Evolutionary conservation across 2,329 filamentous ascomycete genomes (phyloP), one percentile per base, ranked within the genome.

Genomic region (Calonectria hongkongensis): DNA sequence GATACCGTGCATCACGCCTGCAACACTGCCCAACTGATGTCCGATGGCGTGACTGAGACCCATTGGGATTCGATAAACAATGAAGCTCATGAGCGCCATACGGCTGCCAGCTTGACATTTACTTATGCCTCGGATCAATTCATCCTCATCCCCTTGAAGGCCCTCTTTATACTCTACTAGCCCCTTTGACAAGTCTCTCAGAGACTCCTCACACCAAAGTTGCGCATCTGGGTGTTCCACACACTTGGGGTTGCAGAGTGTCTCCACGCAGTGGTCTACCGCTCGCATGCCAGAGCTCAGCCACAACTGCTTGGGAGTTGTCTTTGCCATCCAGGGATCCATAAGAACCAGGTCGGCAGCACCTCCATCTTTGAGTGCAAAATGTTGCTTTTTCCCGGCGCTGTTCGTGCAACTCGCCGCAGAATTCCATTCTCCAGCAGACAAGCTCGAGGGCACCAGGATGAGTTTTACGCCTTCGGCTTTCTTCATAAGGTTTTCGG

Each of bases 351-450:
- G 16, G 41, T 64, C 27, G 1, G 60, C 60, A 16, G 60, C 60
- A 25, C 60, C 25, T 8, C 60, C 60, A 25, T 64, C 60, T 1
- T 36, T 21, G 16, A 64, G 60, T 12, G 60, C 41, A 48, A 45
- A 64, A 21, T 64, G 60, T 12, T 64, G 60, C 41, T 64, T 64
- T 8, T 64, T 64, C 39, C 60, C 60, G 16, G 60, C 10, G 41
- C 60, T 64, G 43, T 64, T 64, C 2, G 60, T 64, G 41, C 41
- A 48, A 10, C 60, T 64, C 18, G 41, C 60, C 16, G 60, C 60
- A 13, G 25, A 64, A 12, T 64, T 64, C 60, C 60, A 64, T 33
- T 64, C 60, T 3, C 60, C 60, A 2, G 60, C 60, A 2, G 60
- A 64, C 25, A 64, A 16, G 60, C 60, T 64, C 25, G 60, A 47